phyloP scores from a whole-genome alignment of 805 yeast genomes.

The Yarrowia divulgata region DNA sequence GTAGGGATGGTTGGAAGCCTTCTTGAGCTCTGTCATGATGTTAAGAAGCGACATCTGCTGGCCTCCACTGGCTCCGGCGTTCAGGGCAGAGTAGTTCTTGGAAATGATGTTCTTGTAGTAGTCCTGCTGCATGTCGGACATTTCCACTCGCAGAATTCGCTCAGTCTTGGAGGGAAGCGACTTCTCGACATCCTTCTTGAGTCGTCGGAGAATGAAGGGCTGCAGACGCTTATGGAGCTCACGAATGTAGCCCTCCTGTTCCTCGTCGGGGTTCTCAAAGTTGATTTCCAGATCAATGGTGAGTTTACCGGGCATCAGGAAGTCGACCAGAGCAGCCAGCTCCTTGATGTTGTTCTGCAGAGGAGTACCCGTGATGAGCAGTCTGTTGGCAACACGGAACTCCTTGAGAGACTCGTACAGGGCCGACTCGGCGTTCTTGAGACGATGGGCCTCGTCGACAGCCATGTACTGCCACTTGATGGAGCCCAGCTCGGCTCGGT shows the following conservation, averaged over 20 bases:
- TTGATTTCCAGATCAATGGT: constrained; percentile 93
- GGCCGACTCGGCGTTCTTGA: constrained; percentile 93
- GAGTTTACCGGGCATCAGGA: constrained; percentile 94
- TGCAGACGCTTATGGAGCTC: constrained; percentile 83
- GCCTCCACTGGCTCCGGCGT: constrained; percentile 77
- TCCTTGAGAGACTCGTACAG: constrained; percentile 85
- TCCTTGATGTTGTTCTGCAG: constrained; percentile 95
- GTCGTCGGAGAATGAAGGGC: constrained; percentile 90
- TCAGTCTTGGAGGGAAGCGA: constrained; percentile 96
- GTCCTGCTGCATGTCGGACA: constrained; percentile 93
- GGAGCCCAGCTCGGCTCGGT: constrained; percentile 76
- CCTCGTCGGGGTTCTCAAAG: constrained; percentile 84
- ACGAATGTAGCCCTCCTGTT: constrained; percentile 88
- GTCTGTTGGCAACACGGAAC: constrained; percentile 81
- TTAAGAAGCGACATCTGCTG: constrained; percentile 86
- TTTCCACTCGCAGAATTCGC: constrained; percentile 91
- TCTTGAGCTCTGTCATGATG: constrained; percentile 93
- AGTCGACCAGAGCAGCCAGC: constrained; percentile 91
- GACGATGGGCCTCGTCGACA: constrained; percentile 97
- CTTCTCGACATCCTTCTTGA: constrained; percentile 97
- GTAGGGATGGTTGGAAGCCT: constrained; percentile 97
- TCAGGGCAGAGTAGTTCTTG: constrained; percentile 88
- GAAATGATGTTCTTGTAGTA: constrained; percentile 94
- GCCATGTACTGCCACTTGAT: constrained; percentile 96
- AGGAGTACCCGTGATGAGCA: constrained; percentile 97